A percentile compares a stretch with the other conserved stretches of the same genome.
phyloP scores from a whole-genome alignment of 768 basidiomycete genomes.

The Cyclocybe aegerita region DNA sequence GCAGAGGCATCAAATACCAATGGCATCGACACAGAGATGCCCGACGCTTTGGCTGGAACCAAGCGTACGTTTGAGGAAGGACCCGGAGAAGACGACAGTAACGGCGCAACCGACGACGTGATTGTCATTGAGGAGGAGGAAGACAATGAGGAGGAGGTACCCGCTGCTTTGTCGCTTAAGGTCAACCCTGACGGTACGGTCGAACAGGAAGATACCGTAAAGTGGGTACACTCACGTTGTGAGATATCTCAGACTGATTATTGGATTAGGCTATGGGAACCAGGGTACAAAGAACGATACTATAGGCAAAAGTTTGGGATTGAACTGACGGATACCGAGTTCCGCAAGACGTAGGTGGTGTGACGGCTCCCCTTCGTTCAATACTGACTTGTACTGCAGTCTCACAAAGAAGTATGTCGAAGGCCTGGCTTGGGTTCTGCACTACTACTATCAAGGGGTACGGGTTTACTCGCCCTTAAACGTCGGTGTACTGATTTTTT shows the following conservation, averaged over 20 bases:
- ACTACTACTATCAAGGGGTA: conserved; percentile 99
- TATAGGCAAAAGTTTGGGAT: conserved; percentile 92
- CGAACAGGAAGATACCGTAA: conserved; percentile 90
- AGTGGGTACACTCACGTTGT: conserved; percentile 49
- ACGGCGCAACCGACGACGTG: conserved; percentile 40
- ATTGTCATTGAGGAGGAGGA: conserved; percentile 48
- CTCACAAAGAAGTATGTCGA: conserved; percentile 86
- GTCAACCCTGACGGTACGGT: conserved; percentile 92
- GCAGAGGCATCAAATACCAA: conserved; percentile 16
- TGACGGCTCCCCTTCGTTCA: conserved; percentile 7
- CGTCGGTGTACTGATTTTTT: conserved; percentile 7
- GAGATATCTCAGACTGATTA: conserved; percentile 1
- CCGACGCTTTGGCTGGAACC: conserved; percentile 11
- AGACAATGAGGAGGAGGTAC: conserved; percentile 52
- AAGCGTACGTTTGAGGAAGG: conserved; percentile 54
- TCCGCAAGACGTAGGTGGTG: conserved; percentile 63
- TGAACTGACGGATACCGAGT: conserved; percentile 65
- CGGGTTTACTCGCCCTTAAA: conserved; percentile 19
- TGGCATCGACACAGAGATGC: conserved; percentile 15
- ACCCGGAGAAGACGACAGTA: conserved; percentile 35
- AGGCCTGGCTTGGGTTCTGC: conserved; percentile 93
- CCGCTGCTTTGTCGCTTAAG: conserved; percentile 54
- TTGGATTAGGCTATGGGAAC: conserved; percentile 80
- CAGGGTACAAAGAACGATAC: conserved; percentile 94
- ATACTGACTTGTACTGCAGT: conserved; percentile 36